phyloP scores from a whole-genome alignment of 345 rosid species.

The Tarenaya hassleriana region DNA sequence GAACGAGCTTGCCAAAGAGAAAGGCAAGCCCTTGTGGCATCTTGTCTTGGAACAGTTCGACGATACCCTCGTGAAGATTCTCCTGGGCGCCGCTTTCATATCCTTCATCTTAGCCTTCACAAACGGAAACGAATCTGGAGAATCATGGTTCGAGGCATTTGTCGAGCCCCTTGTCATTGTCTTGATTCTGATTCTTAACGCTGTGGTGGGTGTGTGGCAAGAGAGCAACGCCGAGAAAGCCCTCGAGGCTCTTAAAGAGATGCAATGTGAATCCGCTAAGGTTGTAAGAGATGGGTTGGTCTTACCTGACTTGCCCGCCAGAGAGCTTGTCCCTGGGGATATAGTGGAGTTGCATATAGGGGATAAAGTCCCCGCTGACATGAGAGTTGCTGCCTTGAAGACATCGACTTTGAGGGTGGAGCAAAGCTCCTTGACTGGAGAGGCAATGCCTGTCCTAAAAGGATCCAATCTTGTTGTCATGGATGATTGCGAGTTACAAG shows the following conservation, averaged over 20 bases:
- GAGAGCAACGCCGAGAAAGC: constrained; percentile 92
- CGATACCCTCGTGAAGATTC: constrained; percentile 85
- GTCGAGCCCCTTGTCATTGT: constrained; percentile 88
- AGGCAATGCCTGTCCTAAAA: constrained; percentile 88
- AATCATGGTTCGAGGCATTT: constrained; percentile 59
- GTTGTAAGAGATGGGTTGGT: constrained; percentile 65
- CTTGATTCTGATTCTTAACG: constrained; percentile 67
- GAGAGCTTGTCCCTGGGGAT: constrained; percentile 86
- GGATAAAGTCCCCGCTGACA: constrained; percentile 88
- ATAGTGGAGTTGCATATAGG: constrained; percentile 79
- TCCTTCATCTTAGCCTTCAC: constrained; percentile 74
- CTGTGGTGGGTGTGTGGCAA: constrained; percentile 94
- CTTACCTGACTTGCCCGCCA: constrained; percentile 66
- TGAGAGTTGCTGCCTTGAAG: constrained; percentile 62
- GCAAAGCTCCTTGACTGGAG: constrained; percentile 91
- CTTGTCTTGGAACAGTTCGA: constrained; percentile 76
- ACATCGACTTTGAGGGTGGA: constrained; percentile 78
- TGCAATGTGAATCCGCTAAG: constrained; percentile 79
- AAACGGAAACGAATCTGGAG: constrained; percentile 44
- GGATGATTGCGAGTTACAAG: constrained; percentile 75
- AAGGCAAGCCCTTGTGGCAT: constrained; percentile 81
- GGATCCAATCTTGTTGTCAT: constrained; percentile 39
- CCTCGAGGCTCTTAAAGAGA: constrained; percentile 84
- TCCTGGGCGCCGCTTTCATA: constrained; percentile 75
- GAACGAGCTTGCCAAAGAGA: constrained; percentile 84